Evolutionary conservation across 805 yeast genomes (phyloP).

Genomic region (Blastobotrys peoriensis): DNA sequence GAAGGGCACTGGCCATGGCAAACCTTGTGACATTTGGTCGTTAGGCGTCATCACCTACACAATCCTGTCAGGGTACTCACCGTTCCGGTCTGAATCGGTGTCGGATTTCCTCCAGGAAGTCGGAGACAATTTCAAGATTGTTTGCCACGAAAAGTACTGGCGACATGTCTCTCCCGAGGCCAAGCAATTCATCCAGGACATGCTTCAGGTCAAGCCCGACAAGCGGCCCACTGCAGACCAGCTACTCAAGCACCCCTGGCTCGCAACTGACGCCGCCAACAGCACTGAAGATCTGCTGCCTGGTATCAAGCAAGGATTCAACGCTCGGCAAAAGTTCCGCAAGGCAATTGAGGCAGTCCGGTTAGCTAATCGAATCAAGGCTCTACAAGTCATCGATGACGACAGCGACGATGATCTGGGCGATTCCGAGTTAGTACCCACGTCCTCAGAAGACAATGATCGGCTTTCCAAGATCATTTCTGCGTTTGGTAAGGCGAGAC

Average conservation of each 20-base stretch:
- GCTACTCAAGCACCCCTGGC: constrained; percentile 71
- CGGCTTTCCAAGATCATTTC: constrained; percentile 3
- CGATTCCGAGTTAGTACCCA: not conserved
- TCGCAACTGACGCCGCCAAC: constrained; percentile 40
- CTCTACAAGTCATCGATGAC: constrained; percentile 48
- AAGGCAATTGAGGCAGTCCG: constrained; percentile 82
- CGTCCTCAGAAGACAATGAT: not conserved
- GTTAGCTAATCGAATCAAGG: constrained; percentile 70
- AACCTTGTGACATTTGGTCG: constrained; percentile 95
- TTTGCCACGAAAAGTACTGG: constrained; percentile 88
- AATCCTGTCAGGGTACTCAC: constrained; percentile 84
- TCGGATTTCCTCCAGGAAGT: constrained; percentile 79
- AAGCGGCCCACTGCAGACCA: constrained; percentile 64
- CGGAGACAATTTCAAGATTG: constrained; percentile 62
- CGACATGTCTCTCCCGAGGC: constrained; percentile 72
- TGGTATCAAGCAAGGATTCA: constrained; percentile 69
- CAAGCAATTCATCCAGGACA: constrained; percentile 63
- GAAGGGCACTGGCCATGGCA: constrained; percentile 78
- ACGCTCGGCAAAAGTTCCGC: constrained; percentile 76
- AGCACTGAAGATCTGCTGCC: constrained; percentile 68
- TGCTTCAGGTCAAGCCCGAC: constrained; percentile 62
- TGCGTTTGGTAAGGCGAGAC: constrained; percentile 2
- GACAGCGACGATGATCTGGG: constrained; percentile 44
- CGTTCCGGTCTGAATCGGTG: constrained; percentile 80
- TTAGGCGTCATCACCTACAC: constrained; percentile 91